Evolutionary conservation across 23 red algal species (phyloP), one percentile per base, ranked within the genome.

Genomic region (Chondrus crispus): DNA sequence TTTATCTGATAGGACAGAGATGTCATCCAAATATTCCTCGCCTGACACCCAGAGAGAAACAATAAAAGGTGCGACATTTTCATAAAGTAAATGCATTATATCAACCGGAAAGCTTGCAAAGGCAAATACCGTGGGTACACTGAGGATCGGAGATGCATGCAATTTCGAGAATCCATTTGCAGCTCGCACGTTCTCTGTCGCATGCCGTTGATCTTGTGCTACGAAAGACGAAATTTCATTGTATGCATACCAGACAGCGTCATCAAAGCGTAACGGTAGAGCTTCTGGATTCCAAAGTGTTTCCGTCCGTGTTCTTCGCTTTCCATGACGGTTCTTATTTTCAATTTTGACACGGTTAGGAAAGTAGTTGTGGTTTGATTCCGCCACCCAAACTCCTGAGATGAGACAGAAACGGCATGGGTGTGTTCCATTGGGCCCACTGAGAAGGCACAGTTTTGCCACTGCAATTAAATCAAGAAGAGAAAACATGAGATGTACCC

Each of bases 61-160:
- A 30, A 78, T 22, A 78, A 51, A 42, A 3, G 36, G 36, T 8
- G 5, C 37, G 30, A 78, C 42, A n/a, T 78, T 78, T n/a, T 78
- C 72, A n/a, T 51, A 78, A 13, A 78, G 43, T 3, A 78, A 36
- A 47, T 78, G 72, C 72, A 78, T 78, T 2, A 78, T 30, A n/a
- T 78, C 72, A 22, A 78, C 53, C 2, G 72, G 72, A 49, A 78
- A 78, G 3, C 39, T 26, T 30, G 32, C 44, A 48, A 49, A 78
- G 3, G 72, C 8, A 26, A 51, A 42, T 4, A 78, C 4, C 8
- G 53, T 33, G 9, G 35, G 7, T 40, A 48, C 53, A 2, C 5
- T 3, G 8, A 11, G 40, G 6, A 48, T 40, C 2, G 32, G 5
- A 4, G 4, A n/a, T n/a, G n/a, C n/a, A n/a, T 36, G 6, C 6